Evolutionary conservation across 108 stramenopile species (phyloP).

Genomic region (Nitzschia sp.): DNA sequence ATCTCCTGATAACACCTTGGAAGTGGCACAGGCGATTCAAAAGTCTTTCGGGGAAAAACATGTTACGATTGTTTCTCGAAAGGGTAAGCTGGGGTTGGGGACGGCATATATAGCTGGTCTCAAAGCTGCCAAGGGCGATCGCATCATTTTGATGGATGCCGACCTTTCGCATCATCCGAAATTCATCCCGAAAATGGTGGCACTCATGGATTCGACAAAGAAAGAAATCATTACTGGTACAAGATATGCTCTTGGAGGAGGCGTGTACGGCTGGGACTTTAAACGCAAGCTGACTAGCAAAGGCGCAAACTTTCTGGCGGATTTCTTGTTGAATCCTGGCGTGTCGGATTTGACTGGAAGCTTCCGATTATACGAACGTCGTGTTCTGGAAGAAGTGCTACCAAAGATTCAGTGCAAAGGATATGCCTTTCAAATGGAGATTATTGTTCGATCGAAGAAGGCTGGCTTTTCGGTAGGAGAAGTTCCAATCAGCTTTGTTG

Average conservation of each 20-base stretch:
- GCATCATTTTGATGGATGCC: conserved; percentile 97
- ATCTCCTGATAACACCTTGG: conserved; percentile 92
- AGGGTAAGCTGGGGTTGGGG: conserved; percentile 95
- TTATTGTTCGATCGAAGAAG: conserved; percentile 86
- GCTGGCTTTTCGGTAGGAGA: conserved; percentile 87
- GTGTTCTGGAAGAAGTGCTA: conserved; percentile 87
- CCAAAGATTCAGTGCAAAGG: conserved; percentile 85
- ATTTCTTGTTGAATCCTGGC: conserved; percentile 91
- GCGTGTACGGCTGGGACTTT: conserved; percentile 95
- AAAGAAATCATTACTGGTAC: conserved; percentile 96
- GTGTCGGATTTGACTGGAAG: conserved; percentile 93
- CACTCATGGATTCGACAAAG: conserved; percentile 60
- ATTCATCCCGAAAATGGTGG: conserved; percentile 91
- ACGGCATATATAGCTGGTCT: conserved; percentile 95
- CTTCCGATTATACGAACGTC: conserved; percentile 93
- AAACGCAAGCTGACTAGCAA: conserved; percentile 89
- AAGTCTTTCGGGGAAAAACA: conserved; percentile 71
- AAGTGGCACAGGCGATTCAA: conserved; percentile 91
- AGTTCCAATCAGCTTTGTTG: conserved; percentile 97
- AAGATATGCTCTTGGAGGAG: conserved; percentile 88
- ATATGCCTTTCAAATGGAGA: conserved; percentile 99
- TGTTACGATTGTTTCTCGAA: conserved; percentile 84
- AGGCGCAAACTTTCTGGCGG: conserved; percentile 96
- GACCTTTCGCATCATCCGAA: conserved; percentile 98
- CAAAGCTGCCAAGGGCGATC: conserved; percentile 73